Conservation (phyloP, 331 rosid species). For the Telfairia occidentalis region DNA sequence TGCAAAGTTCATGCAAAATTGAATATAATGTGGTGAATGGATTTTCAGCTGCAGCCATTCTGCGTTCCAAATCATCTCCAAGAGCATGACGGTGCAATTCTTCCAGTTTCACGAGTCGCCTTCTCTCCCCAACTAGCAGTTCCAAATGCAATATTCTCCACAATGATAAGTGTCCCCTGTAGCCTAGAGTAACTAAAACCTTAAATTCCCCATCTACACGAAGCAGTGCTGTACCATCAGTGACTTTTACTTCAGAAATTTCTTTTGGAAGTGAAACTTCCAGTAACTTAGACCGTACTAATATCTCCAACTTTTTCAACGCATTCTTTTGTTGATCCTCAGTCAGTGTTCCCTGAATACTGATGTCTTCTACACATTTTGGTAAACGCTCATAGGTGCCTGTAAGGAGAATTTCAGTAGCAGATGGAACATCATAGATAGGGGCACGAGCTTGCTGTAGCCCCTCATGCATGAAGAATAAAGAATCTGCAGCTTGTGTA, state of each 20-base stretch:
- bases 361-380: slow-evolving; percentile 77
- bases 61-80: slow-evolving; percentile 93
- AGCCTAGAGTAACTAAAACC: slow-evolving; percentile 86
- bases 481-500: slow-evolving; percentile 92
- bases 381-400: slow-evolving; percentile 80
- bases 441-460: slow-evolving; percentile 99
- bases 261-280: slow-evolving; percentile 75
- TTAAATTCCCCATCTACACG: slow-evolving; percentile 82
- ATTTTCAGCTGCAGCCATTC: slow-evolving; percentile 88
- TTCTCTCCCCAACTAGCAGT: slow-evolving; percentile 85
- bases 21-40: slow-evolving; percentile 69
- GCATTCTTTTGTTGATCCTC: slow-evolving; percentile 87
- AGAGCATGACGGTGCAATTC: slow-evolving; percentile 46
- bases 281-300: slow-evolving; percentile 75
- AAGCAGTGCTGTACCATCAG: slow-evolving; percentile 66
- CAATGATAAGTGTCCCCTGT: slow-evolving; percentile 84
- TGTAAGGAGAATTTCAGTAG: slow-evolving; percentile 72
- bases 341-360: slow-evolving; percentile 51
- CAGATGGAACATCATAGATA: slow-evolving; percentile 91
- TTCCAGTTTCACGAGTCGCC: slow-evolving; percentile 60
- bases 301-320: slow-evolving; percentile 71
- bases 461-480: slow-evolving; percentile 98
- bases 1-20: slow-evolving; percentile 81
- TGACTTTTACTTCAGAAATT: slow-evolving; percentile 57
- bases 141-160: slow-evolving; percentile 97